Conservation (phyloP, 2,329 filamentous ascomycete species). For the Aspergillus melleus region DNA sequence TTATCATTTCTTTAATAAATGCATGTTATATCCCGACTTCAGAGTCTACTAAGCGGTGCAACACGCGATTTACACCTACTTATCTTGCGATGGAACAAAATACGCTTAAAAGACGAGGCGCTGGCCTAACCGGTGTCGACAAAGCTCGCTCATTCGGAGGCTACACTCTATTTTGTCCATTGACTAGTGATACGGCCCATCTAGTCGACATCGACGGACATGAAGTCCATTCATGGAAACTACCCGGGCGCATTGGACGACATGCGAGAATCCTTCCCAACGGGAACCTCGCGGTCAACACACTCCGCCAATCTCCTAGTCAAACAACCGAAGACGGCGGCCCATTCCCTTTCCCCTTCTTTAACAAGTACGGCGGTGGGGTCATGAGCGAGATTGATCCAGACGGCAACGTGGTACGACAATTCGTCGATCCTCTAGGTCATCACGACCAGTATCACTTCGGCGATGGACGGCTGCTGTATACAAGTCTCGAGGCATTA, state of each 20-base stretch:
- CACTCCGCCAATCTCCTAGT: conserved; percentile 32
- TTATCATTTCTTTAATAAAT: neutral
- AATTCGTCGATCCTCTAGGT: conserved; percentile 43
- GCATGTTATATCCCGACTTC: too few relatives aligned
- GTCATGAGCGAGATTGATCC: conserved; percentile 46
- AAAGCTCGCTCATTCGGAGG: conserved; percentile 38
- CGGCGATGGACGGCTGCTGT: conserved; percentile 45
- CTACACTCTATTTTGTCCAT: conserved; percentile 44
- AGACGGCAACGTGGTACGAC: conserved; percentile 39
- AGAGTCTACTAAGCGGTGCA: too few relatives aligned
- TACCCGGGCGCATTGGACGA: conserved; percentile 44
- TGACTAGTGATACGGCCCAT: conserved; percentile 43
- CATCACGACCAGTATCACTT: conserved; percentile 51
- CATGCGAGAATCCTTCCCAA: conserved; percentile 48
- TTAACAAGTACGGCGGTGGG: conserved; percentile 49
- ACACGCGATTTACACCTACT: neutral
- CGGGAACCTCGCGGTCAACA: conserved; percentile 48
- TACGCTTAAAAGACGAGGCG: conserved; percentile 43
- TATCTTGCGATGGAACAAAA: conserved; percentile 43
- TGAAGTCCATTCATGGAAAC: conserved; percentile 46
- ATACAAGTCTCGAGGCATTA: conserved; percentile 45
- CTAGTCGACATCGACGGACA: conserved; percentile 44
- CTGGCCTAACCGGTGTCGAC: conserved; percentile 44
- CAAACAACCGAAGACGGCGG: conserved; percentile 15
- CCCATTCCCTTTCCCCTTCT: conserved; percentile 45